These are phyloP conservation scores for Mortierella sp. DNA, from an alignment of 371 early-diverging fungal species.

Conservation along the genomic window DNA sequence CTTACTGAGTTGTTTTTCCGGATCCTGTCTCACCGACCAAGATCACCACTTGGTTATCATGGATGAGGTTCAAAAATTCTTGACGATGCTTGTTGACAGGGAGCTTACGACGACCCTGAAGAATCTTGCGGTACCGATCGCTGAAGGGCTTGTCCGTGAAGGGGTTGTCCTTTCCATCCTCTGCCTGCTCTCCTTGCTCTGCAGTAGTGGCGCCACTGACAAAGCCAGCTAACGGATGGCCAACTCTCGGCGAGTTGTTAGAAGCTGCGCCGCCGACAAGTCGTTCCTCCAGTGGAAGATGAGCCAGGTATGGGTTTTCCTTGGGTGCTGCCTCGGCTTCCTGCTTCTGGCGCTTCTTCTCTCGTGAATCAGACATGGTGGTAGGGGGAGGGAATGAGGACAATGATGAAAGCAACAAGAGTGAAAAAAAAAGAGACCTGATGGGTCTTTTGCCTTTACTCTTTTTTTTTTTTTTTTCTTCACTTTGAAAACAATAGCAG, in stretches of 20 bases:
- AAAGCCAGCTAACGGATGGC: conserved; percentile 59
- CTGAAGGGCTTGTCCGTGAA: conserved; percentile 85
- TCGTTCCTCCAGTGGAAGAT: conserved; percentile 56
- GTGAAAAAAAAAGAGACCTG: background rate
- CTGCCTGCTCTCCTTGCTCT: conserved; percentile 74
- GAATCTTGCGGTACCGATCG: conserved; percentile 83
- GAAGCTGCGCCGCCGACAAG: conserved; percentile 37
- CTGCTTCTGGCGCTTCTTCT: conserved; percentile 33
- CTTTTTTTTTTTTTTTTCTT: too few species aligned
- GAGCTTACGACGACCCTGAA: conserved; percentile 82
- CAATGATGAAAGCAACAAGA: conserved; percentile 3
- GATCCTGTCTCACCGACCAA: conserved; percentile 92
- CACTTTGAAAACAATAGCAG: too few species aligned
- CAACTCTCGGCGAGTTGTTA: background rate
- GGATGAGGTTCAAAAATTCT: conserved; percentile 87
- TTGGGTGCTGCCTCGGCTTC: conserved; percentile 26
- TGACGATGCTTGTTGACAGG: conserved; percentile 92
- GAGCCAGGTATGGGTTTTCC: conserved; percentile 75
- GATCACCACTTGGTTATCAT: conserved; percentile 87
- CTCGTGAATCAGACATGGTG: conserved; percentile 23
- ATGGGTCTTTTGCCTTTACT: background rate
- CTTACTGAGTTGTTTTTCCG: conserved; percentile 95
- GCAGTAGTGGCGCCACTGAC: conserved; percentile 77
- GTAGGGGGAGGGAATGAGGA: conserved; percentile 1
- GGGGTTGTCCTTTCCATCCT: conserved; percentile 81